Base-by-base conservation (phyloP, 352 stramenopile genomes). In the Pythium periplocum region DNA sequence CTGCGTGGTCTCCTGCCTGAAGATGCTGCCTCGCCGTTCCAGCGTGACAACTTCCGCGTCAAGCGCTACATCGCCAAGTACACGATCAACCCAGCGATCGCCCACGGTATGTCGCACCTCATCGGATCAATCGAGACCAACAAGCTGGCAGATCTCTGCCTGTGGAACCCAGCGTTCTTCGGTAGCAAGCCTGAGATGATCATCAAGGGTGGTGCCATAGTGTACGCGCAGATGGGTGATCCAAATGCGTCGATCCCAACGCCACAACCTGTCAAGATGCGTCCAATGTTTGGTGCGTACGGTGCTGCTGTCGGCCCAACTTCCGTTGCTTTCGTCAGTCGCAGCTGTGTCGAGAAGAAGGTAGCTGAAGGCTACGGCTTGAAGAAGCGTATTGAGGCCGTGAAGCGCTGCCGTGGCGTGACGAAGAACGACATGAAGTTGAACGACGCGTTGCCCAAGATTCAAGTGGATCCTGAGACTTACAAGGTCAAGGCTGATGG, bases 21-120 rank as follows among this genome's bases (percentile, higher is more conserved):
- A 55, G 95, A 99, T 58, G 72, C 68, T 8, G 65, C 56, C 17
- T 26, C 17, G 17, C 17, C 17, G 2, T 62, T 73, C 66, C 66
- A 75, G 48, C 57, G 87, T 51, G 96, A 99, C 68, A 99, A 99
- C 66, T 93, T 97, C 54, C 86, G 96, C 37, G 93, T 98, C 9
- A 87, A 93, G 43, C 83, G 96, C 8, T 99, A 98, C 74, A 64
- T 99, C 45, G 90, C 96, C 35, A 99, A 99, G 68, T 99, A 99
- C 75, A 99, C 96, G 45, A 98, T 98, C 68, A 99, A 99, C 64
- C 95, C 96, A 12, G 92, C 92, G 36, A 96, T 99, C 53, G 90
- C 95, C 1, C 96, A 99, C 69, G 96, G 96, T 5, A 98, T 99
- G 87, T 79, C 77, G n/a, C 83, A 98, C 66, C 51, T 97, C 48